phyloP scores from a whole-genome alignment of 177 flowering plant genomes.

The Vitis hybrid region DNA sequence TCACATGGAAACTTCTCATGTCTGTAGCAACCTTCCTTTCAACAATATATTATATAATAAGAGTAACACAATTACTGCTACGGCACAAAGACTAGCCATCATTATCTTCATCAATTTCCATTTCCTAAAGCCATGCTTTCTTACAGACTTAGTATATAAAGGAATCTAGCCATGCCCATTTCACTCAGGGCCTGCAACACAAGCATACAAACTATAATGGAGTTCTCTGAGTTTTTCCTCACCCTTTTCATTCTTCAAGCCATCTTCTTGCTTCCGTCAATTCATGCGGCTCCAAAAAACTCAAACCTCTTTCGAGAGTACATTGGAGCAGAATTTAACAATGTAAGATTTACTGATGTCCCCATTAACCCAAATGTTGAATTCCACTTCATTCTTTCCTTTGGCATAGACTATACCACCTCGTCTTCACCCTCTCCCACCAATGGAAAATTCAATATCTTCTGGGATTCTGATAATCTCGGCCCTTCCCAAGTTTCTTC shows the following conservation, averaged over 20 bases:
- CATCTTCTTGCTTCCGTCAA: neutral
- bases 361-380: slow-evolving; percentile 42
- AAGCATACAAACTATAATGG: slow-evolving; percentile 8
- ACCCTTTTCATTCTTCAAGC: slow-evolving; percentile 13
- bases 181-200: neutral
- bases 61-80: neutral
- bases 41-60: no score
- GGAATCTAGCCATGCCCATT: neutral
- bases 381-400: slow-evolving; percentile 52
- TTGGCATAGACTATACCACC: slow-evolving; percentile 42
- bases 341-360: slow-evolving; percentile 42
- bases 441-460: slow-evolving; percentile 52
- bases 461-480: slow-evolving; percentile 59
- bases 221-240: slow-evolving; percentile 4
- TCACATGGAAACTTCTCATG: neutral
- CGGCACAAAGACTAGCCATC: neutral
- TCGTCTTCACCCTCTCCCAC: slow-evolving; percentile 41
- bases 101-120: neutral
- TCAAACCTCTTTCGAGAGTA: slow-evolving; percentile 44
- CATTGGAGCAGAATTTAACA: slow-evolving; percentile 47
- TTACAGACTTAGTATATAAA: neutral
- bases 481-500: slow-evolving; percentile 42
- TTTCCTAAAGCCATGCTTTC: neutral
- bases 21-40: neutral
- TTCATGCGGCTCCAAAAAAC: slow-evolving; percentile 15